Conservation (phyloP, 108 stramenopile species). For the Cyclostephanos invisitatus region DNA sequence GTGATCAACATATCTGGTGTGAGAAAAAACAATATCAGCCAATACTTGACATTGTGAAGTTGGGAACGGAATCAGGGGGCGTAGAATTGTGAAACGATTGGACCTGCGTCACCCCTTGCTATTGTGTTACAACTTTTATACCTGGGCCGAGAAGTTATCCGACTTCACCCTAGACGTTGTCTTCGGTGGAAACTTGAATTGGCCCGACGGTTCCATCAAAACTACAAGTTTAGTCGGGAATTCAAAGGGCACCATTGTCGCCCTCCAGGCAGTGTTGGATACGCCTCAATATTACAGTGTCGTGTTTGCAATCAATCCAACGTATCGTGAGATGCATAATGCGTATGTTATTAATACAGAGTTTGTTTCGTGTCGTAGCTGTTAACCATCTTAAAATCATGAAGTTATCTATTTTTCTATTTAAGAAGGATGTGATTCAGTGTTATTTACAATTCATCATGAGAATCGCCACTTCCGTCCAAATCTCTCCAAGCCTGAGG, state of each 20-base stretch:
- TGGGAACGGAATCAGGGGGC: constrained; percentile 63
- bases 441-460: constrained; percentile 31
- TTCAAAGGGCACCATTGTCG: constrained; percentile 55
- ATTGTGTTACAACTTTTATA: constrained; percentile 86
- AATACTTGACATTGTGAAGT: constrained; percentile 41
- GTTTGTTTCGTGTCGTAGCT: no score
- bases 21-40: constrained; percentile 12
- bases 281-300: constrained; percentile 38
- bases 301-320: constrained; percentile 29
- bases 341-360: constrained; percentile 29
- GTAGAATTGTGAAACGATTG: constrained; percentile 47
- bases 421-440: no score
- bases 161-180: constrained; percentile 74
- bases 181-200: constrained; percentile 20
- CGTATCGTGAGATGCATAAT: constrained; percentile 53
- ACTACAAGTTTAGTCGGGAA: constrained; percentile 54
- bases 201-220: constrained; percentile 20
- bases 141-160: constrained; percentile 78
- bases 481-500: constrained; percentile 66
- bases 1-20: not conserved
- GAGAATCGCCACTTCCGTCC: constrained; percentile 4
- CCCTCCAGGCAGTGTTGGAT: constrained; percentile 55
- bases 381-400: no score
- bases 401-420: no score
- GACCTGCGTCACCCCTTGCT: constrained; percentile 67